These are phyloP conservation scores for Diaporthe destruens DNA, from an alignment of 2,329 filamentous ascomycete species.

Conservation along the genomic window DNA sequence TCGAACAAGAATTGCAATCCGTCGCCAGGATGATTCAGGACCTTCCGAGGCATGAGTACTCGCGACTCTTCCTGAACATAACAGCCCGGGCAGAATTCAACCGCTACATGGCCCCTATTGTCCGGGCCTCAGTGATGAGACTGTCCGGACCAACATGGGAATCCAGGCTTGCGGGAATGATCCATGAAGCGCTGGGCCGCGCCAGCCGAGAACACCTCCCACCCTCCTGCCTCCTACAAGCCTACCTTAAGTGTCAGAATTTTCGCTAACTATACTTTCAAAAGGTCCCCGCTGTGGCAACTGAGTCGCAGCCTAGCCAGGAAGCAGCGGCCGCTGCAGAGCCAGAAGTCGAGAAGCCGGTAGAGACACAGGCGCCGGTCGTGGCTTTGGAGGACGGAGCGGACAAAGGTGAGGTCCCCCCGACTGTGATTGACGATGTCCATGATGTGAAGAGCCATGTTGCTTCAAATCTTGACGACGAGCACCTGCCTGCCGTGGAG, in stretches of 20 bases:
- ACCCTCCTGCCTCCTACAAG: too few relatives aligned
- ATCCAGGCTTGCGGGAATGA: too few relatives aligned
- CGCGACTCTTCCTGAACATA: too few relatives aligned
- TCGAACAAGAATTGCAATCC: too few relatives aligned
- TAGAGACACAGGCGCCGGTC: background rate
- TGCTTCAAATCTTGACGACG: slow-evolving; percentile 42
- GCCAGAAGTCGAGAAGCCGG: slow-evolving; percentile 8
- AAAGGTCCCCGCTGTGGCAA: slow-evolving; percentile 13
- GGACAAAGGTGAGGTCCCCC: slow-evolving; percentile 41
- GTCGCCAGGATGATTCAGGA: too few relatives aligned
- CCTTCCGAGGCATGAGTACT: too few relatives aligned
- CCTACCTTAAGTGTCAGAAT: background rate
- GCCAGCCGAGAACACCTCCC: too few relatives aligned
- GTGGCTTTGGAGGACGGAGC: slow-evolving; percentile 18
- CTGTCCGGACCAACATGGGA: too few relatives aligned
- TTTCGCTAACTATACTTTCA: background rate
- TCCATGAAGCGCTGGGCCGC: too few relatives aligned
- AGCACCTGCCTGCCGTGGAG: slow-evolving; percentile 23
- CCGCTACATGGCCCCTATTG: too few relatives aligned
- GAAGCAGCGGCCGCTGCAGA: background rate
- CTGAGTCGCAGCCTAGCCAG: slow-evolving; percentile 3
- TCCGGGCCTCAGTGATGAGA: too few relatives aligned
- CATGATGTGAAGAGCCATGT: slow-evolving; percentile 39
- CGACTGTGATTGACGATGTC: slow-evolving; percentile 39
- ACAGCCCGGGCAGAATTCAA: too few relatives aligned